These are phyloP conservation scores for Mrakia frigida DNA, from an alignment of 768 basidiomycete species.

Conservation along the genomic window DNA sequence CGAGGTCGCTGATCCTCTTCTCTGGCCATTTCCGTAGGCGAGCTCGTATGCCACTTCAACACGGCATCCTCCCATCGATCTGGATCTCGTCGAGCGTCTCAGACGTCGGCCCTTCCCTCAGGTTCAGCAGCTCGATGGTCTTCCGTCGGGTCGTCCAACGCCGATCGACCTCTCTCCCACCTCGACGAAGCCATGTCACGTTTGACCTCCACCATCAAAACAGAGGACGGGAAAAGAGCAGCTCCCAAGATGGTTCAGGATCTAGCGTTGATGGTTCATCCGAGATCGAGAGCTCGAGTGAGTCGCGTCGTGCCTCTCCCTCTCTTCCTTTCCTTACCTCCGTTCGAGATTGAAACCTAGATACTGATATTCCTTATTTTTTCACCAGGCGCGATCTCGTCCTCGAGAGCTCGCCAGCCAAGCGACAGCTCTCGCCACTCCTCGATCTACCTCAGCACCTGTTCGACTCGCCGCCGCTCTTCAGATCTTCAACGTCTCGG, in stretches of 20 bases:
- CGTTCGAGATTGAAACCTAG: neutral
- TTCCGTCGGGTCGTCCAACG: constrained; percentile 28
- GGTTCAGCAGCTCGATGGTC: constrained; percentile 21
- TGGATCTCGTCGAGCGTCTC: constrained; percentile 22
- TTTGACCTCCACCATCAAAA: constrained; percentile 1
- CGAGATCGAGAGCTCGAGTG: neutral
- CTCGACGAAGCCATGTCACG: constrained; percentile 12
- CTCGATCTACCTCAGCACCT: neutral
- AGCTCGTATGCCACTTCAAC: constrained; percentile 75
- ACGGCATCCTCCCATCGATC: constrained; percentile 24
- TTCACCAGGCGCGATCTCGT: neutral
- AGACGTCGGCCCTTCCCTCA: constrained; percentile 9
- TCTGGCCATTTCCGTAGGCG: constrained; percentile 52
- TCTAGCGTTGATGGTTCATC: neutral
- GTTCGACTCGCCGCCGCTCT: constrained; percentile 8
- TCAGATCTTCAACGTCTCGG: constrained; percentile 51
- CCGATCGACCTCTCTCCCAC: constrained; percentile 31
- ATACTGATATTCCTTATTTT: neutral
- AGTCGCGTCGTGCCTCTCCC: neutral
- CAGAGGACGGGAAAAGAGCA: constrained; percentile 12
- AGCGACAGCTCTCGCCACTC: neutral
- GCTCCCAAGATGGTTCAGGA: constrained; percentile 8
- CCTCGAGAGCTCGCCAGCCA: constrained; percentile 1
- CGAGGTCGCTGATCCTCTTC: constrained; percentile 22
- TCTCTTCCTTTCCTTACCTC: neutral